Conservation (phyloP, 2,329 filamentous ascomycete genomes). For the Aaosphaeria arxii region DNA sequence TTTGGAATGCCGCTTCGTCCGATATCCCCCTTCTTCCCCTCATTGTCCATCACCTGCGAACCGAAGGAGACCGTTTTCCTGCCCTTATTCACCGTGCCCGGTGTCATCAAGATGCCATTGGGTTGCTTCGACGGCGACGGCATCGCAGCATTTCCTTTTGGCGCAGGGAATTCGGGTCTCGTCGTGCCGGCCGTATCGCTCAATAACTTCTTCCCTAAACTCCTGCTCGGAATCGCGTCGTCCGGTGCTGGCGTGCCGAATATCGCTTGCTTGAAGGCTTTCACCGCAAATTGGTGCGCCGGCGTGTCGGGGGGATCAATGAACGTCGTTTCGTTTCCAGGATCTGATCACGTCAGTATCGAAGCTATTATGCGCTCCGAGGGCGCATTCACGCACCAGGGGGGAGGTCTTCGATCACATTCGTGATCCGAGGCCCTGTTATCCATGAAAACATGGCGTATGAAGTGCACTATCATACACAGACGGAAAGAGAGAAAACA, state of each 20-base stretch:
- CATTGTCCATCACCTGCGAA: constrained; percentile 55
- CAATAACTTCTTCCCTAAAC: constrained; percentile 14
- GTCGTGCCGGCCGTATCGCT: constrained; percentile 12
- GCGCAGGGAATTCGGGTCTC: constrained; percentile 14
- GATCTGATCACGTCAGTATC: constrained; percentile 21
- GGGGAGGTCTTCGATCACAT: constrained; percentile 35
- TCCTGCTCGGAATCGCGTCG: constrained; percentile 27
- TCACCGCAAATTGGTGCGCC: constrained; percentile 64
- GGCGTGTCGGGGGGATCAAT: constrained; percentile 62
- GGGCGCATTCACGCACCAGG: constrained; percentile 18
- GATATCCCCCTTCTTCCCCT: constrained; percentile 46
- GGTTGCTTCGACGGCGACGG: constrained; percentile 56
- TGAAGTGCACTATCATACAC: neutral
- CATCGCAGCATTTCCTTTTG: constrained; percentile 16
- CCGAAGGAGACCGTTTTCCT: constrained; percentile 63
- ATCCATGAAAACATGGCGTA: constrained; percentile 38
- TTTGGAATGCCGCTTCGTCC: constrained; percentile 48
- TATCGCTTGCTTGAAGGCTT: constrained; percentile 63
- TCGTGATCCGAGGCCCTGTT: constrained; percentile 35
- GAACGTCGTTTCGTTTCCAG: constrained; percentile 38
- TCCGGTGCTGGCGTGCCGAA: constrained; percentile 61
- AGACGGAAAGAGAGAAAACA: neutral
- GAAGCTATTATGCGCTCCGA: neutral
- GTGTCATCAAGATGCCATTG: constrained; percentile 61
- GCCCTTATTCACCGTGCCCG: constrained; percentile 54